Conservation (phyloP, 257 asterid genomes). For the Solanum boliviense region DNA sequence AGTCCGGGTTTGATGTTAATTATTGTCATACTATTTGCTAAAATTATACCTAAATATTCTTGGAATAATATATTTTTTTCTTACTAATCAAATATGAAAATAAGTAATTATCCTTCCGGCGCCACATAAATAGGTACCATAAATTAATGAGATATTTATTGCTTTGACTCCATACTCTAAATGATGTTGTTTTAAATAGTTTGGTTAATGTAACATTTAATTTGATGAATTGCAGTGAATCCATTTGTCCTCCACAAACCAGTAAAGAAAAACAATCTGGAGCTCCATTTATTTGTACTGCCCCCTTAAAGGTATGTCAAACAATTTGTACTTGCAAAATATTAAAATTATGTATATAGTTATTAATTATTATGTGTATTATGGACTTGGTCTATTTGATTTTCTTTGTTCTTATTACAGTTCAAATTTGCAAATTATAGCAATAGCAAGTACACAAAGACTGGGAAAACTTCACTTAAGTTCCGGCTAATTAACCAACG, state of each 20-base stretch:
- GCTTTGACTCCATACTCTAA: not conserved
- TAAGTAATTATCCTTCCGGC: too few species aligned
- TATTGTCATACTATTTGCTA: too few species aligned
- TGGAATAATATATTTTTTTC: too few species aligned
- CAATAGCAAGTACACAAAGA: constrained; percentile 11
- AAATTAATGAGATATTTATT: too few species aligned
- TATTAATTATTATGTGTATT: too few species aligned
- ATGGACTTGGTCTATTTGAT: not conserved
- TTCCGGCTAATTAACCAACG: constrained; percentile 49
- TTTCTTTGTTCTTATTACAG: constrained; percentile 1
- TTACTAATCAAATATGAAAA: too few species aligned
- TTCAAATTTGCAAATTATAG: constrained; percentile 40
- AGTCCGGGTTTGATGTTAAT: too few species aligned
- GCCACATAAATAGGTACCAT: too few species aligned
- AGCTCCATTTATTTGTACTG: constrained; percentile 35
- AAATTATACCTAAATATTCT: too few species aligned
- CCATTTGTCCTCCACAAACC: constrained; percentile 22
- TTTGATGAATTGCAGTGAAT: constrained; percentile 9
- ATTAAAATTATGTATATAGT: too few species aligned
- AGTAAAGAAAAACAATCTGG: not conserved
- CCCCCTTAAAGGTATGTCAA: constrained; percentile 37
- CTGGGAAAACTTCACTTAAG: constrained; percentile 24
- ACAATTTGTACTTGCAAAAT: too few species aligned
- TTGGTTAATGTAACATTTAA: not conserved
- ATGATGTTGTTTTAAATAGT: too few species aligned